Evolutionary conservation across 1,284 basidiomycete species (phyloP).

Genomic region (Boletus mariae): DNA sequence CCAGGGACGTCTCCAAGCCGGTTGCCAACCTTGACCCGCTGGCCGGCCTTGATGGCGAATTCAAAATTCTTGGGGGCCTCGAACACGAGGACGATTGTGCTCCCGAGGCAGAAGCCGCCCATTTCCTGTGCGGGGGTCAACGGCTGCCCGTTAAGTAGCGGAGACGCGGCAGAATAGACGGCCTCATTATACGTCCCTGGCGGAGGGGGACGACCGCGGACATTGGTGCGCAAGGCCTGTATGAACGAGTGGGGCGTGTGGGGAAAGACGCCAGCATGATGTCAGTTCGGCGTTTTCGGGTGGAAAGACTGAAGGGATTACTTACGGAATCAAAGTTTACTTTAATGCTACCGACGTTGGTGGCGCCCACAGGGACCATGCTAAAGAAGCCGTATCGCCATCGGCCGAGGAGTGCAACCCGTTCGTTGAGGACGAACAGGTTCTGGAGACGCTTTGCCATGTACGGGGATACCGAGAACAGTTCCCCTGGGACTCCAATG

Average conservation of each 20-base stretch:
- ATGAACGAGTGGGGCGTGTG: not conserved
- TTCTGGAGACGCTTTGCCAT: slow-evolving; percentile 91
- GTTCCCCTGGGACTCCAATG: slow-evolving; percentile 55
- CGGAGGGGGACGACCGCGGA: slow-evolving; percentile 67
- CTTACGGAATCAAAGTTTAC: slow-evolving; percentile 92
- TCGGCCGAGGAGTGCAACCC: slow-evolving; percentile 92
- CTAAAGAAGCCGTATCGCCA: slow-evolving; percentile 97
- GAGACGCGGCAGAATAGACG: slow-evolving; percentile 78
- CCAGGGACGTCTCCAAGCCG: slow-evolving; percentile 54
- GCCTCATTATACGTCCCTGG: slow-evolving; percentile 93
- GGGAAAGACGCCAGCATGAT: not conserved
- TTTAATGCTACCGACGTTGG: slow-evolving; percentile 95
- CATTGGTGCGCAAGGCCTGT: slow-evolving; percentile 81
- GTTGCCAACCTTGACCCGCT: slow-evolving; percentile 89
- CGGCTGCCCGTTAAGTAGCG: slow-evolving; percentile 86
- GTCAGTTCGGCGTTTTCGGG: slow-evolving; percentile 7
- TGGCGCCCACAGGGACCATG: slow-evolving; percentile 97
- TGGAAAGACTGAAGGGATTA: not conserved
- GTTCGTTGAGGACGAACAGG: slow-evolving; percentile 95
- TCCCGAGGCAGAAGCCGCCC: slow-evolving; percentile 95
- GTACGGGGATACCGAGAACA: slow-evolving; percentile 96
- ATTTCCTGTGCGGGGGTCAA: slow-evolving; percentile 88
- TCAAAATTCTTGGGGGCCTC: slow-evolving; percentile 87
- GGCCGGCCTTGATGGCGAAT: slow-evolving; percentile 77
- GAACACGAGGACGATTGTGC: slow-evolving; percentile 95